A percentile compares a stretch with the other conserved stretches of the same genome.
Evolutionary conservation across 352 stramenopile genomes (phyloP).

Genomic region (Pythium grandisporangium): DNA sequence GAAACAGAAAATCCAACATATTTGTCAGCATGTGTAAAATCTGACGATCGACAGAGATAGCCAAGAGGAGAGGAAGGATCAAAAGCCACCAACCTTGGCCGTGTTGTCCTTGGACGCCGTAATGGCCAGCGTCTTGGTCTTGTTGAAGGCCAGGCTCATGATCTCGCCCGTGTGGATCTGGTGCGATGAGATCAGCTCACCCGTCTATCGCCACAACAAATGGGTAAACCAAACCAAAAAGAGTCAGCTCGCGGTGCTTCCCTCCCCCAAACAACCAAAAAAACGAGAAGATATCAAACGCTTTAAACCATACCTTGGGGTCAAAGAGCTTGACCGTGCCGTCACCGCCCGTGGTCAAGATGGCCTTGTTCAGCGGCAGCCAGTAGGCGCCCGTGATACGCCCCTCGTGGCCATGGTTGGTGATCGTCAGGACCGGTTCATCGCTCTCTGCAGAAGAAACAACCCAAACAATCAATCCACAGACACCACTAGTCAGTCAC

Average conservation of each 20-base stretch:
- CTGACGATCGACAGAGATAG: too few species aligned
- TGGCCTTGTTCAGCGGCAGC: conserved; percentile 81
- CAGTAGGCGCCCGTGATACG: conserved; percentile 79
- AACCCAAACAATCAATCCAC: conserved; percentile 6
- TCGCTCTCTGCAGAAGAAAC: conserved; percentile 22
- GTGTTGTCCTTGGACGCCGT: conserved; percentile 97
- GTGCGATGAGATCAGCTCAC: conserved; percentile 67
- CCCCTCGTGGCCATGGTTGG: conserved; percentile 71
- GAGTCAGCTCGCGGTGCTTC: too few species aligned
- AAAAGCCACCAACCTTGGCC: too few species aligned
- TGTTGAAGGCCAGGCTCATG: conserved; percentile 94
- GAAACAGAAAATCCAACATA: too few species aligned
- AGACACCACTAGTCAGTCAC: too few species aligned
- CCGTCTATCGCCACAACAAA: too few species aligned
- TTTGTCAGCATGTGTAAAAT: too few species aligned
- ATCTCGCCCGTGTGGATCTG: conserved; percentile 95
- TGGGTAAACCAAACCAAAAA: too few species aligned
- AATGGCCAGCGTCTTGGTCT: conserved; percentile 95
- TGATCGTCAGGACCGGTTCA: conserved; percentile 64
- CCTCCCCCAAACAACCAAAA: too few species aligned
- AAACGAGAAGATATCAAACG: too few species aligned
- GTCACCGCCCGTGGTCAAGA: conserved; percentile 81
- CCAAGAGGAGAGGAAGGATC: too few species aligned
- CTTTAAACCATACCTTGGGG: conserved; percentile 23
- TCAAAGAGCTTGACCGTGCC: conserved; percentile 77